Conservation (phyloP, 2,329 filamentous ascomycete genomes). For the Herpotrichia juniperi region DNA sequence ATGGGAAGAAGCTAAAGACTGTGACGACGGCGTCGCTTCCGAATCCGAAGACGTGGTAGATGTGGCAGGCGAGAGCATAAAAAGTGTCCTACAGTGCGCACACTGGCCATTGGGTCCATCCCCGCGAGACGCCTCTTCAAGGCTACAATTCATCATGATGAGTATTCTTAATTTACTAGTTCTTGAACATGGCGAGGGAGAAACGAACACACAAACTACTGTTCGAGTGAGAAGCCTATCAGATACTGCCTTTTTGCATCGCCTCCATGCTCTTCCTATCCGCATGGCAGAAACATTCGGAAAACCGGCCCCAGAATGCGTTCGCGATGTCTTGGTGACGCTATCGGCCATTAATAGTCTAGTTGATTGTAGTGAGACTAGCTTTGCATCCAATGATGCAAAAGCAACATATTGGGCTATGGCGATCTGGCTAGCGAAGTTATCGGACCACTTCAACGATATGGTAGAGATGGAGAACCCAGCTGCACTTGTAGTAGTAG, state of each 20-base stretch:
- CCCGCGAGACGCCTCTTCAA: background rate
- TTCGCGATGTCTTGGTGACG: conserved; percentile 22
- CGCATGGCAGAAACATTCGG: conserved; percentile 22
- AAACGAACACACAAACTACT: conserved; percentile 9
- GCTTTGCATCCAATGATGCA: conserved; percentile 17
- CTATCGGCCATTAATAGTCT: conserved; percentile 26
- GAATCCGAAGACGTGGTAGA: conserved; percentile 9
- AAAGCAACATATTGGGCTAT: conserved; percentile 18
- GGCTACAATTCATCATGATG: conserved; percentile 8
- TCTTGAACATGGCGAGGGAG: conserved; percentile 6
- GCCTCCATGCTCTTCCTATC: conserved; percentile 20
- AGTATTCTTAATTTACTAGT: conserved; percentile 10
- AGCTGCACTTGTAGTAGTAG: conserved; percentile 30
- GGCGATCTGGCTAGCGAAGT: conserved; percentile 25
- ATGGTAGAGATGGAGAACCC: conserved; percentile 20
- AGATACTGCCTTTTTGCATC: conserved; percentile 8
- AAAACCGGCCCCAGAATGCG: conserved; percentile 11
- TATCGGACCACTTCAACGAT: conserved; percentile 21
- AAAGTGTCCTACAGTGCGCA: conserved; percentile 16
- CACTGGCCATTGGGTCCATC: conserved; percentile 14
- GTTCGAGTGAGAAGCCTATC: background rate
- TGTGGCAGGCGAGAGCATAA: conserved; percentile 14
- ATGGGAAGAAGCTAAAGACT: conserved; percentile 3
- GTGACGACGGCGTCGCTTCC: background rate
- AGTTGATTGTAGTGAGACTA: conserved; percentile 21